Base-by-base conservation (phyloP, 345 rosid species). In the Gossypioides kirkii region DNA sequence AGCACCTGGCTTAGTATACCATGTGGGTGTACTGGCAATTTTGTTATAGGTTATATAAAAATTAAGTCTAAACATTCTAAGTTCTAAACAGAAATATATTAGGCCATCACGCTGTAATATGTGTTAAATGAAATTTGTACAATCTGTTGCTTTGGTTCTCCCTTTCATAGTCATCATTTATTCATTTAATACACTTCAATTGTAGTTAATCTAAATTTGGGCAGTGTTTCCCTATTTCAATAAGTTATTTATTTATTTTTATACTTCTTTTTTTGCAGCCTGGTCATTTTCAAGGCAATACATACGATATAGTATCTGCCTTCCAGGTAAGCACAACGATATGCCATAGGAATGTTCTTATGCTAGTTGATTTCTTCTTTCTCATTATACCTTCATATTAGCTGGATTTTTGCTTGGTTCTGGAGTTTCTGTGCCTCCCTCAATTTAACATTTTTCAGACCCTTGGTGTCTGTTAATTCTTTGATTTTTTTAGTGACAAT, bases 231-330 rank as follows among this genome's bases (percentile, higher is more conserved):
- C 61, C 14, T 22, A 56, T 22, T 54, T 38, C 28, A 76, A 3
- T 3, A 10, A 55, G 32, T 59, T 59, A 59, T 25, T 59, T 59
- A 59, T 49, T 67, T 54, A 41, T 42, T 4, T 69, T 52, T 71
- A 3, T 23, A 42, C 71, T 76, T 55, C 54, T 32, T 74, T 69
- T 75, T 77, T 80, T 91, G 85, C 94, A 95, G 99, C 99, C 99
- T 77, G 99, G 99, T 22, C 96, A 88, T 82, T 85, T 86, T 69
- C 83, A 91, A 77, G 98, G 96, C 47, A 86, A 86, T 47, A 87
- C 91, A 2, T 92, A 84, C n/a, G 99, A 95, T 75, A 91, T 95
- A 56, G 32, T 95, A 81, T 95, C 98, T 52, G 99, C 99, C 46
- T 95, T 95, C 80, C 98, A 95, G 96, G 99, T 95, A 70, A 41